Evolutionary conservation across 768 basidiomycete species (phyloP), one percentile per base, ranked within the genome.

Genomic region (Tricholoma bakamatsutake): DNA sequence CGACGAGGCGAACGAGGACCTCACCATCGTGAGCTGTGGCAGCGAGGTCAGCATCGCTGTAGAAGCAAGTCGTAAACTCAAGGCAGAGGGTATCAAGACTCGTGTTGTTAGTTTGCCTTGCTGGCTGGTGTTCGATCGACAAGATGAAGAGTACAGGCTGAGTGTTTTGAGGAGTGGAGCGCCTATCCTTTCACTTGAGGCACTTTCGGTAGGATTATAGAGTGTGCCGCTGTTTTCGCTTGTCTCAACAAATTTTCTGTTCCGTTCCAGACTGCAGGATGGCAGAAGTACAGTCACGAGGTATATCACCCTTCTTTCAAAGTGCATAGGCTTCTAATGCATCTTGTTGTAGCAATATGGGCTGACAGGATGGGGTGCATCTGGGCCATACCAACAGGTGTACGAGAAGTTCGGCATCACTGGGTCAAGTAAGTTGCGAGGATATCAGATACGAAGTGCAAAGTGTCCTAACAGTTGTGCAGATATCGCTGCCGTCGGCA

Each of bases 391-490:
- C 68, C 80, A 85, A 71, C 81, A 93, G 75, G 88, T 95, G 11
- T 97, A 97, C 69, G 88, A 89, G 75, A 90, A 92, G 72, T 90
- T 92, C 63, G 90, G 89, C 42, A 81, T 93, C 67, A 93, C 91
- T 35, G 87, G 84, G 12, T 67, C 79, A 46, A 88, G 84, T 88
- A 71, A 51, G 83, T 79, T 50, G 28, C 33, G 21, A 50, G 56
- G 48, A 24, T 59, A 33, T 21, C 50, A 11, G 15, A 24, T 27
- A 13, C 45, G 54, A 51, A 46, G 27, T 28, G 18, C 12, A 11
- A 3, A 24, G 1, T 3, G 3, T 7, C 4, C n/a, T 28, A 2
- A 15, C n/a, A 40, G 15, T 15, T 53, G 18, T 63, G 8, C 57
- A 86, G 87, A 89, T 69, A 88, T 97, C 65, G 89, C 93, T 43